Conservation (phyloP, 768 basidiomycete species). For the Filobasidium floriforme region DNA sequence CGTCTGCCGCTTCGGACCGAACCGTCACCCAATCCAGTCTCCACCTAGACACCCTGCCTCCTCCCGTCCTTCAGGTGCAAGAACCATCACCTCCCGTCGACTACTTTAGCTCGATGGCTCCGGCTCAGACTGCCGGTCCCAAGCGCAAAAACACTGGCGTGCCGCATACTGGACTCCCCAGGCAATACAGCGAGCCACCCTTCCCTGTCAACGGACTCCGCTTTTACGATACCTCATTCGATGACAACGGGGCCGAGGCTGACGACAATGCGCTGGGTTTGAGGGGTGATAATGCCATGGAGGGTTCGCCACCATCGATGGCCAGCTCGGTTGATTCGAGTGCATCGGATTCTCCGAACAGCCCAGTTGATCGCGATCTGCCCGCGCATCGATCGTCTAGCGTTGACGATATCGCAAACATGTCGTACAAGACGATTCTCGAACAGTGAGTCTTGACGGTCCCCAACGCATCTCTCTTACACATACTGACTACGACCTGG, state of each 20-base stretch:
- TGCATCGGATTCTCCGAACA: conserved; percentile 26
- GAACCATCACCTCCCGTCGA: conserved; percentile 19
- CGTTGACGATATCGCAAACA: conserved; percentile 27
- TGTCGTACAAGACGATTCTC: conserved; percentile 35
- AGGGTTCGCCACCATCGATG: conserved; percentile 20
- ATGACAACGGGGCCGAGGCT: neutral
- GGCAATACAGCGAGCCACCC: conserved; percentile 13
- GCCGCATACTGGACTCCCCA: conserved; percentile 14
- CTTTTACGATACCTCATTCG: neutral
- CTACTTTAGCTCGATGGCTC: conserved; percentile 17
- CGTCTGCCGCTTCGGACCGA: conserved; percentile 13
- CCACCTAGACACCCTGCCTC: neutral
- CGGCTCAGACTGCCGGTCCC: conserved; percentile 9
- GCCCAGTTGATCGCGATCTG: conserved; percentile 10
- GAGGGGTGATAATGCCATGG: conserved; percentile 15
- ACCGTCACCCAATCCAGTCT: conserved; percentile 1
- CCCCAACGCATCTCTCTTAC: neutral
- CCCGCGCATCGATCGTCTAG: conserved; percentile 10
- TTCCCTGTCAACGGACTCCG: neutral
- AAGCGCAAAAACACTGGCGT: conserved; percentile 10
- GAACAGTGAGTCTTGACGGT: conserved; percentile 36
- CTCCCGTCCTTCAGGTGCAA: conserved; percentile 8
- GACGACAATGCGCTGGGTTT: neutral
- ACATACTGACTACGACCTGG: neutral
- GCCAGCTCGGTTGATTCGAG: conserved; percentile 21